Base-by-base conservation (phyloP, 257 asterid species). In the Leonotis leonurus region DNA sequence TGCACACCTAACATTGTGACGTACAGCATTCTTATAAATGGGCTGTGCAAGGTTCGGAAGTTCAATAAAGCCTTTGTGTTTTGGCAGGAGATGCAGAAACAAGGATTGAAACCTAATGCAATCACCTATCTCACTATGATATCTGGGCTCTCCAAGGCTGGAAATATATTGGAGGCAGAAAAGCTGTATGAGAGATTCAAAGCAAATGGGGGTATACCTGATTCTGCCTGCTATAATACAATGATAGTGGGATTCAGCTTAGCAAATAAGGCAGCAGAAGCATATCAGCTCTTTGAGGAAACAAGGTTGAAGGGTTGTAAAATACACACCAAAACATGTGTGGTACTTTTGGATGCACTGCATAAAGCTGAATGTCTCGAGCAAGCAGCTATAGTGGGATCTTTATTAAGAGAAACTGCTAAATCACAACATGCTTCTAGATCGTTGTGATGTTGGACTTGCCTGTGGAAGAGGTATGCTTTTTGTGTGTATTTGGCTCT, bases 21-120 rank as follows among this genome's bases (percentile, higher is more conserved):
- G 3, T 92, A 85, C 60, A 79, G 96, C 73, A 87, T 89, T 61
- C 77, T 92, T 57, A 86, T 92, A 62, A 89, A 92, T 22, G 97
- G 99, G 27, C 84, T 89, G 10, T 92, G 97, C 60, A 81, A 66
- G 75, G 83, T 86, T 62, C 83, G 88, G 58, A 92, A 89, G 70
- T 92, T 92, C 86, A 92, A 92, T 52, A 92, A 92, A 67, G 99
- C 99, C 11, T 92, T 85, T 64, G 99, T 92, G 13, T 89, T 89
- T 77, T 92, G 99, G 99, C 99, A 92, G 61, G 95, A 87, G 73
- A 85, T 92, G 96, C 97, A 87, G 82, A 92, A 81, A 70, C 81
- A 80, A 67, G 97, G 99, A 41, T 37, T 89, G 74, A 81, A 80
- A 67, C 97, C 99, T 30, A 87, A 92, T 63, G 72, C 58, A 20